These are phyloP conservation scores for Mortierella sp. DNA, from an alignment of 371 early-diverging fungal species.

Conservation along the genomic window DNA sequence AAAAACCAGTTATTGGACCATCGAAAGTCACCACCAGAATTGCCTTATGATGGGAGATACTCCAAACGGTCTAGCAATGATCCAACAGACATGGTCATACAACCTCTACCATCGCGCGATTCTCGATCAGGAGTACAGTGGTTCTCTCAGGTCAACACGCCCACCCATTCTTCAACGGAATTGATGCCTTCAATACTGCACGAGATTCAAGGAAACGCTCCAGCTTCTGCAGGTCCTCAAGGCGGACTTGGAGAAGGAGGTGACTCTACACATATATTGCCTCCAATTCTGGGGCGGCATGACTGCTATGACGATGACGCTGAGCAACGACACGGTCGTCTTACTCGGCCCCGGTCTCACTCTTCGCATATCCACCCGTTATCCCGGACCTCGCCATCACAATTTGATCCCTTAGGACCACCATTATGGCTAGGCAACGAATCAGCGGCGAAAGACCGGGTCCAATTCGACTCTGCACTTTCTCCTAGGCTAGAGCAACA, in stretches of 20 bases:
- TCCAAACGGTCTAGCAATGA: constrained; percentile 42
- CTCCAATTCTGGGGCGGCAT: constrained; percentile 26
- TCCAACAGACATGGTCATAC: constrained; percentile 31
- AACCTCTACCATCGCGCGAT: constrained; percentile 49
- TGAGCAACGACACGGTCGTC: constrained; percentile 1
- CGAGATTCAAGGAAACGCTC: not conserved
- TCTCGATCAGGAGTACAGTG: constrained; percentile 45
- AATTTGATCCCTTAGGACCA: constrained; percentile 1
- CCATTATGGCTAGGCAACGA: constrained; percentile 5
- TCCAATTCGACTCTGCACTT: constrained; percentile 17
- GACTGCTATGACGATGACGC: constrained; percentile 8
- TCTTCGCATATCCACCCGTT: constrained; percentile 48
- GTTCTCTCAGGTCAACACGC: constrained; percentile 38
- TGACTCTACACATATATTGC: constrained; percentile 13
- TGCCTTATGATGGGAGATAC: constrained; percentile 16
- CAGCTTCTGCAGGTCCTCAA: not conserved
- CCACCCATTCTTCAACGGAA: not conserved
- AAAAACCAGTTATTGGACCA: constrained; percentile 40
- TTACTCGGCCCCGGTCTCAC: constrained; percentile 9
- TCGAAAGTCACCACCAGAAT: constrained; percentile 41
- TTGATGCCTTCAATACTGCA: constrained; percentile 9
- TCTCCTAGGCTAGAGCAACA: constrained; percentile 30
- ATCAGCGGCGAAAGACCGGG: constrained; percentile 1
- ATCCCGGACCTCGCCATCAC: constrained; percentile 20
- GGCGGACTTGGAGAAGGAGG: not conserved